Evolutionary conservation across 305 asterid genomes (phyloP).

Genomic region (Euphrasia arctica): DNA sequence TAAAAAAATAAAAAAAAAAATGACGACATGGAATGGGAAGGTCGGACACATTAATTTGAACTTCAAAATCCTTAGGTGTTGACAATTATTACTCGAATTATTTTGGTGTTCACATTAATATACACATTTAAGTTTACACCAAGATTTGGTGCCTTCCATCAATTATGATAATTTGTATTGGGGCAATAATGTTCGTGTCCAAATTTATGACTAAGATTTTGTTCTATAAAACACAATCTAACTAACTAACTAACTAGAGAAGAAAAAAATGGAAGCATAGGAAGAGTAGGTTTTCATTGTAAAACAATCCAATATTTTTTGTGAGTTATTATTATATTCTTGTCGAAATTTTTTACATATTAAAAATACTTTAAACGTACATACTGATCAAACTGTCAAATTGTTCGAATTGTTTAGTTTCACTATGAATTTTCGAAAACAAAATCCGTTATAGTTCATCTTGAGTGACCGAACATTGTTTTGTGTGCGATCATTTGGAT

Average conservation of each 20-base stretch:
- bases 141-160: constrained; percentile 44
- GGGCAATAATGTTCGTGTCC: constrained; percentile 26
- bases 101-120: constrained; percentile 34
- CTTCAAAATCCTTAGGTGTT: constrained; percentile 27
- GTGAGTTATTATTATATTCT: too few relatives aligned
- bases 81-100: constrained; percentile 31
- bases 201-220: constrained; percentile 22
- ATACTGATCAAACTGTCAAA: too few relatives aligned
- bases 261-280: background rate
- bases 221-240: background rate
- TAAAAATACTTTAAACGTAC: too few relatives aligned
- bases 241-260: background rate
- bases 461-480: too few relatives aligned
- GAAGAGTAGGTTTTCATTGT: background rate
- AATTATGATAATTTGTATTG: constrained; percentile 33
- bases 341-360: too few relatives aligned
- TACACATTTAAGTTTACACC: constrained; percentile 39
- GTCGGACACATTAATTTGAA: constrained; percentile 24
- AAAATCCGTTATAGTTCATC: too few relatives aligned
- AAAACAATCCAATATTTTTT: too few relatives aligned
- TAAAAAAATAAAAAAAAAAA: background rate
- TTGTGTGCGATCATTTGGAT: too few relatives aligned
- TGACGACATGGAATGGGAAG: background rate
- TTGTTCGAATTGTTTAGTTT: too few relatives aligned
- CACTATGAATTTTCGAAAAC: too few relatives aligned